These are phyloP conservation scores for Pythium aristosporum DNA, from an alignment of 352 stramenopile species.

Conservation along the genomic window DNA sequence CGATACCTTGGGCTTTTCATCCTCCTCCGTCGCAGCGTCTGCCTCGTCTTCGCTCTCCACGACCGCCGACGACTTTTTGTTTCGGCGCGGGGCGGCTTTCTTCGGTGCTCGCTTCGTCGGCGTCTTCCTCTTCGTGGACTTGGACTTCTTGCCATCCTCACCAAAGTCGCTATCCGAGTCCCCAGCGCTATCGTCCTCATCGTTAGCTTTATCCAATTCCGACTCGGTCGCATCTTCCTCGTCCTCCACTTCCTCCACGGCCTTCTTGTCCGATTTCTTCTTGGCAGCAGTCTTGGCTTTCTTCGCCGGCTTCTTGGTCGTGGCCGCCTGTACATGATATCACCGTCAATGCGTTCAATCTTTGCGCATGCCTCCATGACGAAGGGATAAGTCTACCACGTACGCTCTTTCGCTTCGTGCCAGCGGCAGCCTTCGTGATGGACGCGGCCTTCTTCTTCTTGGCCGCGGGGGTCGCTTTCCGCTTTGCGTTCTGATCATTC, in stretches of 20 bases:
- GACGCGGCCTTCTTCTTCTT: constrained; percentile 18
- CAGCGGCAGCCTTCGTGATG: constrained; percentile 18
- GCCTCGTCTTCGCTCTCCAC: constrained; percentile 25
- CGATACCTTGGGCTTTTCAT: constrained; percentile 17
- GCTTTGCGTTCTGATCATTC: constrained; percentile 26
- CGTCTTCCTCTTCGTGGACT: constrained; percentile 21
- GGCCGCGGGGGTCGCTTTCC: constrained; percentile 9
- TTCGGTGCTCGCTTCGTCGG: constrained; percentile 18
- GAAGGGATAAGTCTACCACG: background rate
- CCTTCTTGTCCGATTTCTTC: constrained; percentile 28
- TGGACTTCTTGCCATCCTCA: constrained; percentile 34
- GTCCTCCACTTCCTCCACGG: constrained; percentile 23
- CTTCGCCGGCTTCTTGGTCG: constrained; percentile 29
- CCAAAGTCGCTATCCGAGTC: constrained; percentile 75
- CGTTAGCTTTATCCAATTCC: constrained; percentile 43
- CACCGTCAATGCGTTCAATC: no score
- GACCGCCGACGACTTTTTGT: constrained; percentile 23
- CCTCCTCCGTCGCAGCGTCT: background rate
- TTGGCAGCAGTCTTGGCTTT: constrained; percentile 26
- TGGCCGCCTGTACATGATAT: background rate
- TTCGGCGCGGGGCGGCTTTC: constrained; percentile 8
- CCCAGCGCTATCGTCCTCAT: constrained; percentile 32
- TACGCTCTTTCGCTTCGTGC: constrained; percentile 31
- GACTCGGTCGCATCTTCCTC: constrained; percentile 53
- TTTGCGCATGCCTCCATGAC: background rate